Percentiles rank a stretch among this genome's conserved stretches.
Conservation (phyloP, 2,329 filamentous ascomycete species). For the Peltaster fructicola region DNA sequence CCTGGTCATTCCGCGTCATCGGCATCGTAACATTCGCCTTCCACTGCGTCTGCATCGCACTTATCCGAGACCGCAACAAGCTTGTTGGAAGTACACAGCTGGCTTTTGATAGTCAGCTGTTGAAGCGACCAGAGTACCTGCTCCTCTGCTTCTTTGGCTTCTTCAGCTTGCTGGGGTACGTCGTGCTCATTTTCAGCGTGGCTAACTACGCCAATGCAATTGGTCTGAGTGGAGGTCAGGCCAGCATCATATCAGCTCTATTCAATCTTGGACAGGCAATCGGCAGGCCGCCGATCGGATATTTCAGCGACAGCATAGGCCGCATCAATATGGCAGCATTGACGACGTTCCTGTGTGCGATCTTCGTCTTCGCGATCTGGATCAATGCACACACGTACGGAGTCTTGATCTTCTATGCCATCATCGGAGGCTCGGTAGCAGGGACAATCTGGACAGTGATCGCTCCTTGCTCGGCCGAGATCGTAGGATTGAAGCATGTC, state of each 20-base stretch:
- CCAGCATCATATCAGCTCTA: conserved; percentile 53
- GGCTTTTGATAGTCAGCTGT: conserved; percentile 46
- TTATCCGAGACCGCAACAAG: conserved; percentile 56
- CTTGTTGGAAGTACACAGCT: conserved; percentile 48
- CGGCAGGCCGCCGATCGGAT: conserved; percentile 54
- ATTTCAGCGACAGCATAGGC: conserved; percentile 52
- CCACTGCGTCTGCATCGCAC: conserved; percentile 43
- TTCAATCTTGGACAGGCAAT: conserved; percentile 51
- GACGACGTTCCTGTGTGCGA: conserved; percentile 44
- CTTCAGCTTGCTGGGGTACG: conserved; percentile 56
- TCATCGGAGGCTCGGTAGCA: conserved; percentile 48
- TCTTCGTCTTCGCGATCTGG: conserved; percentile 57
- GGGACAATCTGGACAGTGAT: conserved; percentile 52
- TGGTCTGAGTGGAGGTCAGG: conserved; percentile 48
- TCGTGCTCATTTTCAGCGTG: conserved; percentile 59
- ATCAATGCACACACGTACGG: conserved; percentile 49
- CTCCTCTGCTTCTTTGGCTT: conserved; percentile 50
- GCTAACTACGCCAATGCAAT: conserved; percentile 55
- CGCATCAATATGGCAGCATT: conserved; percentile 54
- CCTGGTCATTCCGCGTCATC: conserved; percentile 50
- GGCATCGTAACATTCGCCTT: conserved; percentile 46
- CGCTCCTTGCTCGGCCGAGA: conserved; percentile 53
- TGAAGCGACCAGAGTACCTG: conserved; percentile 44
- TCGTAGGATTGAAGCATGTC: conserved; percentile 51
- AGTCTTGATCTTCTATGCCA: conserved; percentile 51